Evolutionary conservation across 2,329 filamentous ascomycete genomes (phyloP).

Genomic region (Cladorrhinum sp.): DNA sequence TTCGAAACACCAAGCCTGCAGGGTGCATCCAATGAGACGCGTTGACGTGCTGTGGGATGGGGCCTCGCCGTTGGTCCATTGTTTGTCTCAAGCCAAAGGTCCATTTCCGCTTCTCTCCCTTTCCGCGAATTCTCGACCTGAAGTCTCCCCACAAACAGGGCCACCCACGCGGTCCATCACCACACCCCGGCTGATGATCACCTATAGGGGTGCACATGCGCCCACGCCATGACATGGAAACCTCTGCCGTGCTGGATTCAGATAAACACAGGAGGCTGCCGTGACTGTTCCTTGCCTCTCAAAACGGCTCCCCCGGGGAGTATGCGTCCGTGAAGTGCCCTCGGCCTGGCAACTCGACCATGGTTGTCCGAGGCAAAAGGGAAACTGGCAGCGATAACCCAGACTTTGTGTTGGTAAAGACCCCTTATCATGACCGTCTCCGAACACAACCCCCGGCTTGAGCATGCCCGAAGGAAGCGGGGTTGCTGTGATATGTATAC

Average conservation of each 20-base stretch:
- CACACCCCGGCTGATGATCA: background rate
- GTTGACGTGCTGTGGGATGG: background rate
- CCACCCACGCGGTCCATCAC: conserved; percentile 1
- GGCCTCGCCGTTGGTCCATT: conserved; percentile 10
- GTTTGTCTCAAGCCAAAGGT: conserved; percentile 4
- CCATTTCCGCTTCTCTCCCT: background rate
- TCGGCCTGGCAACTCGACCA: background rate
- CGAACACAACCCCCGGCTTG: background rate
- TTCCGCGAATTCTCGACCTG: background rate
- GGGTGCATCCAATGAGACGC: conserved; percentile 24
- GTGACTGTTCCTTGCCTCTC: background rate
- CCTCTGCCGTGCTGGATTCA: background rate
- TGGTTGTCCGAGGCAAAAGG: background rate
- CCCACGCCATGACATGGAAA: background rate
- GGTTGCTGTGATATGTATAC: background rate
- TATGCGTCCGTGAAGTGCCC: background rate
- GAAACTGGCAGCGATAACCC: background rate
- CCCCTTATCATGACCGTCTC: background rate
- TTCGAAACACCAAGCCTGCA: conserved; percentile 27
- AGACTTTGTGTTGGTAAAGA: background rate
- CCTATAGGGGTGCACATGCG: background rate
- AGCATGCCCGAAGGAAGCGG: background rate
- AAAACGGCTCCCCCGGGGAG: background rate
- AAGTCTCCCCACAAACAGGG: background rate
- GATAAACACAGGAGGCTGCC: background rate